Evolutionary conservation across 129 eudicot genomes (phyloP).

Genomic region (Flaveria brownii): DNA sequence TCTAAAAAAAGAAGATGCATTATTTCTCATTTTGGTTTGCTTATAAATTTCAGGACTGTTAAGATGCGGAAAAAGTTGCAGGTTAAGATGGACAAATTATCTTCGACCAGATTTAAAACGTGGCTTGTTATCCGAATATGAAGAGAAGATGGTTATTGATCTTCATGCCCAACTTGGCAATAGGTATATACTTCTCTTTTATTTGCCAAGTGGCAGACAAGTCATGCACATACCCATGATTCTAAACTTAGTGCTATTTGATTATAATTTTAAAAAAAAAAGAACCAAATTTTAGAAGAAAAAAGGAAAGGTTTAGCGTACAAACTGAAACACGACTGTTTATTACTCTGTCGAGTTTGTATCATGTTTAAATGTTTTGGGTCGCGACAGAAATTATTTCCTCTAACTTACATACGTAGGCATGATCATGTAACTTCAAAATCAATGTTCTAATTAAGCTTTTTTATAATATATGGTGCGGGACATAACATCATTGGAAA

Average conservation of each 20-base stretch:
- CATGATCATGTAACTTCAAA: no score
- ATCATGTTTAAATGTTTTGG: neutral
- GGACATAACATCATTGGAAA: slow-evolving; percentile 11
- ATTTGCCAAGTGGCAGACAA: slow-evolving; percentile 36
- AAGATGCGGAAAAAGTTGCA: slow-evolving; percentile 91
- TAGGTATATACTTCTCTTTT: slow-evolving; percentile 40
- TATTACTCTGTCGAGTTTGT: neutral
- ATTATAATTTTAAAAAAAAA: neutral
- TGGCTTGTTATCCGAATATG: slow-evolving; percentile 69
- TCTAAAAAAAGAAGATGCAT: neutral
- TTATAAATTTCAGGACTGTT: slow-evolving; percentile 56
- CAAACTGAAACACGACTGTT: neutral
- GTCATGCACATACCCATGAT: slow-evolving; percentile 31
- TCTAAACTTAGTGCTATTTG: slow-evolving; percentile 10
- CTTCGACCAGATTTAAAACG: slow-evolving; percentile 72
- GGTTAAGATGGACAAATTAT: slow-evolving; percentile 88
- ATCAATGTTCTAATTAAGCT: no score
- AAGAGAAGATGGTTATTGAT: slow-evolving; percentile 74
- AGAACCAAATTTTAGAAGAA: neutral
- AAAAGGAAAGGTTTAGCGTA: neutral
- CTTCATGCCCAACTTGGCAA: slow-evolving; percentile 92
- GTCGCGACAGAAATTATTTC: no score
- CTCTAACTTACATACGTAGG: no score
- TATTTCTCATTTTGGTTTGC: neutral
- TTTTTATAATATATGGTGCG: neutral